phyloP scores from a whole-genome alignment of 805 yeast species.

The Scheffersomyces coipomensis region DNA sequence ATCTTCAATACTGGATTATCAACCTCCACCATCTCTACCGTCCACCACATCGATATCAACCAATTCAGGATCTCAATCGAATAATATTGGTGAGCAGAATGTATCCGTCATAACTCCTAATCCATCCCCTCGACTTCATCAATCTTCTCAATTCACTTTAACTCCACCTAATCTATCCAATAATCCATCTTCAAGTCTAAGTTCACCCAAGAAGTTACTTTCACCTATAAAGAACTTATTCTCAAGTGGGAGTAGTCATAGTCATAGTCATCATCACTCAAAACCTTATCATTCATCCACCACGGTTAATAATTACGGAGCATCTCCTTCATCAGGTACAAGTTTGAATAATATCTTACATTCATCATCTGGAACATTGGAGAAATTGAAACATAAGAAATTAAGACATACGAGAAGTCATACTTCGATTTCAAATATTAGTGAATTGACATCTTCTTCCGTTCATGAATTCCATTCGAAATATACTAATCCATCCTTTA shows the following conservation, averaged over 20 bases:
- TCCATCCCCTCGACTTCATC: constrained; percentile 19
- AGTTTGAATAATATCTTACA: not conserved
- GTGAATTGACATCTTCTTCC: constrained; percentile 1
- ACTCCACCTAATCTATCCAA: constrained; percentile 16
- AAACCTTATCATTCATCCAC: too few relatives aligned
- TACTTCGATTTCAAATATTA: not conserved
- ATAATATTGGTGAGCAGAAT: too few relatives aligned
- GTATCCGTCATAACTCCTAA: too few relatives aligned
- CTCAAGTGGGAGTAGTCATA: constrained; percentile 10
- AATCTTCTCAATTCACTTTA: constrained; percentile 13
- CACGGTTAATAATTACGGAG: too few relatives aligned
- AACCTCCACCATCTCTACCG: constrained; percentile 2
- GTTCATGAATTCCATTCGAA: not conserved
- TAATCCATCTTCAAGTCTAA: constrained; percentile 6
- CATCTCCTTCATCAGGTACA: not conserved
- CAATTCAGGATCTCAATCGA: constrained; percentile 1
- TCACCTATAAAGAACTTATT: constrained; percentile 36
- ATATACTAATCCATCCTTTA: not conserved
- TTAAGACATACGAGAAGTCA: not conserved
- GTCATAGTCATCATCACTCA: not conserved
- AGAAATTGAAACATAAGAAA: not conserved
- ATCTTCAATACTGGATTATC: not conserved
- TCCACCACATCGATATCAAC: not conserved
- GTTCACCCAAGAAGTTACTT: constrained; percentile 36
- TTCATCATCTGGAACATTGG: not conserved